Conservation (phyloP, 352 stramenopile genomes). For the Pythium coloratum region DNA sequence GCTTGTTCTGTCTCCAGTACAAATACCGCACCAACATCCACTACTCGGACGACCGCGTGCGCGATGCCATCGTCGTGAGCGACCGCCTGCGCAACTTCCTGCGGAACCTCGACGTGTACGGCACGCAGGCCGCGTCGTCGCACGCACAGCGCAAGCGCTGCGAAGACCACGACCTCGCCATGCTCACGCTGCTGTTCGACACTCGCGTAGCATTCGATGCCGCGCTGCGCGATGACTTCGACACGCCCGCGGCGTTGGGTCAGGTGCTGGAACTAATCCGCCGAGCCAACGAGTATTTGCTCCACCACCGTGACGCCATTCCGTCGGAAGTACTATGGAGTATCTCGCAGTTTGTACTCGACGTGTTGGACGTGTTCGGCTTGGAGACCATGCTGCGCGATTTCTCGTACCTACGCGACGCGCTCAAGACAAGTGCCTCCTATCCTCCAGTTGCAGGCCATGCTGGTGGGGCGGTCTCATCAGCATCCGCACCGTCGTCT, state of each 20-base stretch:
- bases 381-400: slow-evolving; percentile 51
- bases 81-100: slow-evolving; percentile 73
- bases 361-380: slow-evolving; percentile 69
- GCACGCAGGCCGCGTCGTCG: slow-evolving; percentile 18
- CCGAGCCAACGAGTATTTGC: slow-evolving; percentile 55
- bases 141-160: slow-evolving; percentile 46
- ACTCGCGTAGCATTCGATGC: slow-evolving; percentile 55
- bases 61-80: slow-evolving; percentile 52
- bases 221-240: slow-evolving; percentile 85
- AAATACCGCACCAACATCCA: slow-evolving; percentile 84
- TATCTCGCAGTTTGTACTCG: slow-evolving; percentile 64
- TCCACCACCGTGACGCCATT: slow-evolving; percentile 35
- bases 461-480: not conserved
- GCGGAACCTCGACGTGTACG: slow-evolving; percentile 48
- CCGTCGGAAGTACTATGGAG: slow-evolving; percentile 60
- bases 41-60: slow-evolving; percentile 77
- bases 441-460: slow-evolving; percentile 7
- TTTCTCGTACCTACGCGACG: slow-evolving; percentile 44
- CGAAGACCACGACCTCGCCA: slow-evolving; percentile 46
- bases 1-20: slow-evolving; percentile 88
- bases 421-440: slow-evolving; percentile 22
- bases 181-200: slow-evolving; percentile 56
- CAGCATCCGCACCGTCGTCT: not conserved
- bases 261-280: slow-evolving; percentile 74
- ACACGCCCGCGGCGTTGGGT: slow-evolving; percentile 78